Percentiles rank a stretch among this genome's conserved stretches.
Conservation (phyloP, 495 filamentous ascomycete genomes). For the Aeminium ludgeri region DNA sequence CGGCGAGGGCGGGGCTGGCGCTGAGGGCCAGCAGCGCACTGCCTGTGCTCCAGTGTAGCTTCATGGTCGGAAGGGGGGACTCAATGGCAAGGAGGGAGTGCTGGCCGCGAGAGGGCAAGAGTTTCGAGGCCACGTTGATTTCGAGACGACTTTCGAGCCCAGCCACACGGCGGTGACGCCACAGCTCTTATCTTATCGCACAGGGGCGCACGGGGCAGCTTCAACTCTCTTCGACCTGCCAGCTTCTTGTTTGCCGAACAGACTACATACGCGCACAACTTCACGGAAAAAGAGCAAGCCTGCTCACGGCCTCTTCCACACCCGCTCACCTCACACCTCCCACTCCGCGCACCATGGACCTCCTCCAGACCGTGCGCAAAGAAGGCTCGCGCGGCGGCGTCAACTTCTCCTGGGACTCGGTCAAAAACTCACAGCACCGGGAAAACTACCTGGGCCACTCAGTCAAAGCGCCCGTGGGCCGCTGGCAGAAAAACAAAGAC, state of each 20-base stretch:
- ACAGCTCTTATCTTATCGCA: no score
- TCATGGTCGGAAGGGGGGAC: no score
- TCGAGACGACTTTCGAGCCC: no score
- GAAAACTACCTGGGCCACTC: constrained; percentile 97
- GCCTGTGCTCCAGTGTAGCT: constrained; percentile 5
- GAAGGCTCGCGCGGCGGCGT: constrained; percentile 83
- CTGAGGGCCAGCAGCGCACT: background rate
- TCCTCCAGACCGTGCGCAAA: constrained; percentile 82
- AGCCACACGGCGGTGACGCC: no score
- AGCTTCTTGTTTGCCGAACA: no score
- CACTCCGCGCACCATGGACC: constrained; percentile 51
- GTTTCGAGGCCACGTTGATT: background rate
- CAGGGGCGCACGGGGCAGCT: no score
- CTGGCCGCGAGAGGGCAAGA: background rate
- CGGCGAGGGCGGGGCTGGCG: background rate
- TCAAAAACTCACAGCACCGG: constrained; percentile 68
- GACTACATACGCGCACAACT: no score
- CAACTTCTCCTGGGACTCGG: constrained; percentile 90
- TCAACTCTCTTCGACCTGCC: no score
- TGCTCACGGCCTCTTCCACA: no score
- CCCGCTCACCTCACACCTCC: background rate
- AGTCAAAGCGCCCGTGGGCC: constrained; percentile 83
- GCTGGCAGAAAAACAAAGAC: constrained; percentile 86
- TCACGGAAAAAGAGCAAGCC: no score
- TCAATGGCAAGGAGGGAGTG: no score